phyloP scores from a whole-genome alignment of 2,329 filamentous ascomycete species.

The Pseudogymnoascus sp. region DNA sequence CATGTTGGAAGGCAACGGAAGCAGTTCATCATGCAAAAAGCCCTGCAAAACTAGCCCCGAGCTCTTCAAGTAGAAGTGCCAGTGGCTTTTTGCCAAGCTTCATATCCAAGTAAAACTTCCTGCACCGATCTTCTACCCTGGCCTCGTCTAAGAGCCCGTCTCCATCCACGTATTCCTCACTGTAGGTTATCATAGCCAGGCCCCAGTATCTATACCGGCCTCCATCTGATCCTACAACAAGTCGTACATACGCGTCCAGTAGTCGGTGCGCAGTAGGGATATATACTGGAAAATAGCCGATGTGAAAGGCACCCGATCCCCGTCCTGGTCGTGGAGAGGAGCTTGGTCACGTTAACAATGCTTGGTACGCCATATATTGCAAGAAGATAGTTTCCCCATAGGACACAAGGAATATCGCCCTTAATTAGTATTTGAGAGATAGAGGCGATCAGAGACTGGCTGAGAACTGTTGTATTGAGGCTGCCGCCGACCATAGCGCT shows the following conservation, averaged over 20 bases:
- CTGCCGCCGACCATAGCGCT: not conserved
- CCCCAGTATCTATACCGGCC: not conserved
- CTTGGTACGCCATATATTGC: not conserved
- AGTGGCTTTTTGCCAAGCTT: not conserved
- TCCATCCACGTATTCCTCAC: not conserved
- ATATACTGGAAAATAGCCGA: not conserved
- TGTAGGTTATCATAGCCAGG: not conserved
- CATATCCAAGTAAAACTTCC: not conserved
- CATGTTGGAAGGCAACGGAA: not conserved
- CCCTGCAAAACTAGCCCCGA: not conserved
- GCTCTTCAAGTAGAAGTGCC: not conserved
- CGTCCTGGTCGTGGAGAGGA: not conserved
- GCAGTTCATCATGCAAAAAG: not conserved
- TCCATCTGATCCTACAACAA: not conserved
- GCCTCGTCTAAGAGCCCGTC: not conserved
- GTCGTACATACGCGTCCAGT: not conserved
- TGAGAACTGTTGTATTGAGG: not conserved
- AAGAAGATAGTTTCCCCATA: slow-evolving; percentile 7
- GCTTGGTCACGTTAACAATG: not conserved
- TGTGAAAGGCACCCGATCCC: not conserved
- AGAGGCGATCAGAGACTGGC: not conserved
- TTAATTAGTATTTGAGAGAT: not conserved
- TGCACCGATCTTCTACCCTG: not conserved
- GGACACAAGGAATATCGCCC: not conserved
- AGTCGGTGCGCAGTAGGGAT: not conserved